Percentiles rank a stretch among this genome's conserved stretches.
Evolutionary conservation across 208 protist species (phyloP).

Genomic region (Leishmania martiniquensis): DNA sequence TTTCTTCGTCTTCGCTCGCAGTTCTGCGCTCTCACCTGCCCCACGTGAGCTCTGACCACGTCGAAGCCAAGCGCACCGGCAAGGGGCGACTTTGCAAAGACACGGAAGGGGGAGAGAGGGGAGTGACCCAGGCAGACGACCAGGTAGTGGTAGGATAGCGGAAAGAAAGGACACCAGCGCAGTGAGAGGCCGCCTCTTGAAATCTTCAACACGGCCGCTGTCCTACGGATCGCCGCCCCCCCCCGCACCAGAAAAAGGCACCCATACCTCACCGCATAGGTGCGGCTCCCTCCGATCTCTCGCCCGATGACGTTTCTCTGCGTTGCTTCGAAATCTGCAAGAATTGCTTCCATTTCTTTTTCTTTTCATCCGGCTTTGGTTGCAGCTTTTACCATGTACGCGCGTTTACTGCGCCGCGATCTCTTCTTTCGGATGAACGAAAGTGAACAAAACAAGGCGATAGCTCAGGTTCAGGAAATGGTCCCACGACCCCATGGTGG

Average conservation of each 20-base stretch:
- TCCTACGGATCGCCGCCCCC: neutral
- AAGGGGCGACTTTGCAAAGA: neutral
- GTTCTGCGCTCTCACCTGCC: neutral
- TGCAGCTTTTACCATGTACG: neutral
- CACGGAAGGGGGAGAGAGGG: neutral
- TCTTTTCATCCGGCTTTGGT: neutral
- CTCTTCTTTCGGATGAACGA: neutral
- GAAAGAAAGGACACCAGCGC: too few relatives aligned
- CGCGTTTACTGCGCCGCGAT: neutral
- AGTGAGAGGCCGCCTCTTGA: neutral
- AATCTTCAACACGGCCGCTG: neutral
- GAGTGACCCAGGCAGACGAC: neutral
- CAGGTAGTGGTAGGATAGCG: neutral
- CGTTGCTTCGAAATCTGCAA: neutral
- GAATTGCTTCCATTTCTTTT: neutral
- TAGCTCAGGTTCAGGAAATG: neutral
- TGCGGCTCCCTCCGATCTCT: too few relatives aligned
- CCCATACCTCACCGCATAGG: neutral
- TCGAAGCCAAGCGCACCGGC: neutral
- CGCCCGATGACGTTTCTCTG: neutral
- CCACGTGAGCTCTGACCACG: neutral
- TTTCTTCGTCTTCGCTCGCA: neutral
- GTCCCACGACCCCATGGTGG: neutral
- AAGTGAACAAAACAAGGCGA: neutral
- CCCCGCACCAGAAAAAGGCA: neutral